Conservation (phyloP, 306 rosid genomes). For the Casuarina glauca region DNA sequence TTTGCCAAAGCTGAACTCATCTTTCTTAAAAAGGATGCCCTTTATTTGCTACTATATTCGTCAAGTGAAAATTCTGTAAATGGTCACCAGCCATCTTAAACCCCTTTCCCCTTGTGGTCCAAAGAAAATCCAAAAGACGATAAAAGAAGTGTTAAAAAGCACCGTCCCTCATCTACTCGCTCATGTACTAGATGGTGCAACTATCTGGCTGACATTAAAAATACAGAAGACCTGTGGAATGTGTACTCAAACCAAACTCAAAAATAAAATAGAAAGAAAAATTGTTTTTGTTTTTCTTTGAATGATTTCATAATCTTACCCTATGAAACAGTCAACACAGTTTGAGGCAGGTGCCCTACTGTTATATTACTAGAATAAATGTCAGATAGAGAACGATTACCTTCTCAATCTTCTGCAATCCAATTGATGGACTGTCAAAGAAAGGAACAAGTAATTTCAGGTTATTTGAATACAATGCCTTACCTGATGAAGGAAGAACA, state of each 20-base stretch:
- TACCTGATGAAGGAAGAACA: conserved; percentile 56
- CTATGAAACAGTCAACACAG: background rate
- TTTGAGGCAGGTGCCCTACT: conserved; percentile 2
- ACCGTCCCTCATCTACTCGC: background rate
- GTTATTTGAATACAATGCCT: conserved; percentile 80
- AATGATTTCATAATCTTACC: conserved; percentile 1
- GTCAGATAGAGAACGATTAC: conserved; percentile 36
- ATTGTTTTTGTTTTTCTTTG: background rate
- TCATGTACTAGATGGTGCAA: background rate
- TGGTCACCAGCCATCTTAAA: background rate
- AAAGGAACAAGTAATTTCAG: conserved; percentile 96
- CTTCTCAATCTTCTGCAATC: conserved; percentile 67
- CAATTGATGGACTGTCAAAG: conserved; percentile 72
- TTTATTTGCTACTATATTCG: background rate
- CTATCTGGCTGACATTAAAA: background rate
- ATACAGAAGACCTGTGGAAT: background rate
- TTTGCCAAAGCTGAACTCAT: background rate
- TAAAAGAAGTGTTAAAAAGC: background rate
- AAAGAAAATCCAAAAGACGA: background rate
- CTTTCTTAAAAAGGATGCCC: background rate
- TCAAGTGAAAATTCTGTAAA: background rate
- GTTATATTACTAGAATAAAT: conserved; percentile 17
- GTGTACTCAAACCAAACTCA: background rate
- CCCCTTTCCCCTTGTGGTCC: background rate
- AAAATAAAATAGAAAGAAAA: background rate